phyloP scores from a whole-genome alignment of 2,329 filamentous ascomycete genomes.

The Aspergillus clavatus region DNA sequence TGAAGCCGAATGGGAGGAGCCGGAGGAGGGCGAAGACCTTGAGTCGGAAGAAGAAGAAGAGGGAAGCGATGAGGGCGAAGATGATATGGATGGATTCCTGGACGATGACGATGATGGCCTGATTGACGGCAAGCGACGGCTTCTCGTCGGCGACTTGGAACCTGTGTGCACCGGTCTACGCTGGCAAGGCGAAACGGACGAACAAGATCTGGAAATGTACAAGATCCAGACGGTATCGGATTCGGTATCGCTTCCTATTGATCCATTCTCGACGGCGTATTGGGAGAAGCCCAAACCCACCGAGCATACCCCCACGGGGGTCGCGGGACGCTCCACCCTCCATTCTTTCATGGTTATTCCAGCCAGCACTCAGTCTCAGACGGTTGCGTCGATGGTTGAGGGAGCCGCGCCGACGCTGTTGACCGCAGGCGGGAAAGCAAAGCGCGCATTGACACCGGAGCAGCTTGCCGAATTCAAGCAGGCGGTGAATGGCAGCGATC shows the following conservation, averaged over 20 bases:
- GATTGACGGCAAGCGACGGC: constrained; percentile 52
- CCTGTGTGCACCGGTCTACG: constrained; percentile 75
- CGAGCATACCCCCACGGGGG: constrained; percentile 18
- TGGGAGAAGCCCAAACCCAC: constrained; percentile 52
- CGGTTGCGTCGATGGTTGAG: constrained; percentile 8
- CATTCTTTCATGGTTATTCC: constrained; percentile 21
- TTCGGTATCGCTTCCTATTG: constrained; percentile 56
- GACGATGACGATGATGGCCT: constrained; percentile 74
- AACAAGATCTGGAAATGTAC: constrained; percentile 54
- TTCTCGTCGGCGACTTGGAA: constrained; percentile 63
- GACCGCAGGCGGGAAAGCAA: constrained; percentile 22
- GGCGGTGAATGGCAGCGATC: constrained; percentile 63
- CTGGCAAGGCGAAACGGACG: constrained; percentile 61
- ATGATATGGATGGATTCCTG: constrained; percentile 84
- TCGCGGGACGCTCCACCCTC: constrained; percentile 16
- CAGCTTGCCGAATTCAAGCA: constrained; percentile 64
- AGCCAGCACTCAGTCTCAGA: constrained; percentile 3
- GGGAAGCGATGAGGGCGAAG: constrained; percentile 61
- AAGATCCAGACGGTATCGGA: constrained; percentile 69
- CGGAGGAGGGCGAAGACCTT: constrained; percentile 67
- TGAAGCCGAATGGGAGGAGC: constrained; percentile 62
- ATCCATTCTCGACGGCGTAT: constrained; percentile 79
- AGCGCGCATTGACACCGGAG: constrained; percentile 52
- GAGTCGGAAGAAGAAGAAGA: constrained; percentile 61
- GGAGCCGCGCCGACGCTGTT: constrained; percentile 12